These are phyloP conservation scores for Sparassis latifolia DNA, from an alignment of 1,284 basidiomycete species.

Conservation along the genomic window DNA sequence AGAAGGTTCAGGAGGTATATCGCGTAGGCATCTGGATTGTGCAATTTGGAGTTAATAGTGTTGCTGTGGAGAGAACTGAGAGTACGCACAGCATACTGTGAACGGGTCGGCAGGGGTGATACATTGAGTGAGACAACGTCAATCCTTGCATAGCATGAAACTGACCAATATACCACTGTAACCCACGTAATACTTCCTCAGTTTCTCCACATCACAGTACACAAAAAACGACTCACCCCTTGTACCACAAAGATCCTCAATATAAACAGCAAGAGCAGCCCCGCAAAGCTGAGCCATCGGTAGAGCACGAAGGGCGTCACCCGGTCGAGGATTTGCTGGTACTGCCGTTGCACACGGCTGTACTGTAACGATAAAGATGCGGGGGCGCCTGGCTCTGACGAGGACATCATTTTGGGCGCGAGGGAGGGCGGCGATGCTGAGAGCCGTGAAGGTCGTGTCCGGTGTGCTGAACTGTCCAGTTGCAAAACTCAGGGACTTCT, in stretches of 20 bases:
- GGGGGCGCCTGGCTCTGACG: constrained; percentile 38
- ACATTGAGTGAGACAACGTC: neutral
- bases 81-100: constrained; percentile 58
- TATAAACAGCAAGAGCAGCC: constrained; percentile 73
- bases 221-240: constrained; percentile 58
- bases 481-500: too few relatives aligned
- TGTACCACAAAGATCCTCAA: constrained; percentile 86
- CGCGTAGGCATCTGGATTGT: constrained; percentile 70
- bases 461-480: too few relatives aligned
- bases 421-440: constrained; percentile 1
- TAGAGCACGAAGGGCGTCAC: constrained; percentile 87
- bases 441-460: neutral
- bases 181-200: constrained; percentile 1
- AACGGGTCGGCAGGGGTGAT: constrained; percentile 2
- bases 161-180: constrained; percentile 88
- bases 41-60: constrained; percentile 20
- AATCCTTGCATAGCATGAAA: constrained; percentile 8
- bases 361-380: constrained; percentile 39
- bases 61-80: neutral
- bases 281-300: constrained; percentile 83
- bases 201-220: neutral
- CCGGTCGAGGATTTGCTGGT: constrained; percentile 84
- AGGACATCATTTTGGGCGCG: constrained; percentile 27
- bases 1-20: constrained; percentile 92
- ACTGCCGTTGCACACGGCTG: constrained; percentile 53